Evolutionary conservation across 176 grass and related monocot genomes (phyloP), one percentile per base, ranked within the genome.

Genomic region (Areca catechu): DNA sequence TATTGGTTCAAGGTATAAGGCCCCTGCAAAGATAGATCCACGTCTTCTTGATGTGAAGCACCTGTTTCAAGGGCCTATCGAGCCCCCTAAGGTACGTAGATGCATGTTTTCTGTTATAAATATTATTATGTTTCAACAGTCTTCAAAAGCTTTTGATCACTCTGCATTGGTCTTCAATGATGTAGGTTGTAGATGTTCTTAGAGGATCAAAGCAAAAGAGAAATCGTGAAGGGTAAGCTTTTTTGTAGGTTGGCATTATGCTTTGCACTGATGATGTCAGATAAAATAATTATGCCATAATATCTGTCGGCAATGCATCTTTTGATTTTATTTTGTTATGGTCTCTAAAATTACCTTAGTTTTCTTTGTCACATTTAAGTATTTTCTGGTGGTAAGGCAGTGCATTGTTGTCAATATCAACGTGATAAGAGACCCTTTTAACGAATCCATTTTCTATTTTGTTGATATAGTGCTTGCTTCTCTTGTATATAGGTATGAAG

Each of bases 31-130:
- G 61, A 98, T 98, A 70, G 78, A 88, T 51, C 93, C 93, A 25
- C 78, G 86, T 49, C 87, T 98, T 78, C 79, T 92, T 61, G 81
- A 98, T 78, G 60, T 98, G 60, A 98, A 91, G 62, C 83, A 98
- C 58, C 59, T 92, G 54, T 98, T 98, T 66, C 82, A 78, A 75
- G 86, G 85, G 6, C 80, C 65, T 63, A 63, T 55, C 18, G 93
- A 97, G 48, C 73, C 63, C 15, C 74, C 34, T 29, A 92, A 74
- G 84, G 91, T 87, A 72, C 4, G 18, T 43, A 58, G 48, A 56
- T 10, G 4, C 65, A 70, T 70, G 34, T 56, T 47, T 57, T 1
- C 19, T 87, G 22, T 66, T 83, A 48, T 78, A 56, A 24, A 4
- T 30, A 68, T 56, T 71, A 49, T 60, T 71, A 24, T 23, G 56